Percentiles rank a stretch among this genome's conserved stretches.
phyloP scores from a whole-genome alignment of 208 protist genomes.

The Acanthamoeba sp. region DNA sequence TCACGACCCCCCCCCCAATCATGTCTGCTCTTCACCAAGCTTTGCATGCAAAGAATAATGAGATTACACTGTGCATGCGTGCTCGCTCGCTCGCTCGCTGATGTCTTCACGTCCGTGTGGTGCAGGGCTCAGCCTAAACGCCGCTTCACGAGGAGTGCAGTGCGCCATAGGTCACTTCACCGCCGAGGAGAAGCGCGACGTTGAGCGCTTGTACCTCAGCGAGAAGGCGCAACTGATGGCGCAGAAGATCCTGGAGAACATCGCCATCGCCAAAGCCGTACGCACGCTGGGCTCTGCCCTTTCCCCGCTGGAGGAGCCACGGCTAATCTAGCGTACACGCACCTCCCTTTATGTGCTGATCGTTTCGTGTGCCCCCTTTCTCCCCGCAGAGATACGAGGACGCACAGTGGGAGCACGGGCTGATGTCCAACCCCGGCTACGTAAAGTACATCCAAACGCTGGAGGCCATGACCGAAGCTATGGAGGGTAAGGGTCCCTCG shows the following conservation, averaged over 20 bases:
- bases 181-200: neutral
- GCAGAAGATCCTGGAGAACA: slow-evolving; percentile 22
- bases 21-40: too few species aligned
- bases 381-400: slow-evolving; percentile 24
- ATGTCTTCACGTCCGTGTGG: neutral
- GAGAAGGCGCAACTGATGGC: slow-evolving; percentile 62
- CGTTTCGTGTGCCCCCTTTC: neutral
- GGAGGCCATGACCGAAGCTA: slow-evolving; percentile 59
- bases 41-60: too few species aligned
- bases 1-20: neutral
- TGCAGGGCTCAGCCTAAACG: slow-evolving; percentile 26
- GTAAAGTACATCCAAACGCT: slow-evolving; percentile 61
- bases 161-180: slow-evolving; percentile 35
- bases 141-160: slow-evolving; percentile 9
- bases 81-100: neutral
- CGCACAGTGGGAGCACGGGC: slow-evolving; percentile 8
- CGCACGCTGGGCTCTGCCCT: neutral
- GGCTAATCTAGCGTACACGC: too few species aligned
- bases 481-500: neutral
- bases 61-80: too few species aligned
- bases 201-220: slow-evolving; percentile 46
- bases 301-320: neutral
- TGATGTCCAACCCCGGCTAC: slow-evolving; percentile 8
- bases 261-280: slow-evolving; percentile 54
- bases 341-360: too few species aligned